Conservation (phyloP, 2,329 filamentous ascomycete genomes). For the Diaporthe sp. region DNA sequence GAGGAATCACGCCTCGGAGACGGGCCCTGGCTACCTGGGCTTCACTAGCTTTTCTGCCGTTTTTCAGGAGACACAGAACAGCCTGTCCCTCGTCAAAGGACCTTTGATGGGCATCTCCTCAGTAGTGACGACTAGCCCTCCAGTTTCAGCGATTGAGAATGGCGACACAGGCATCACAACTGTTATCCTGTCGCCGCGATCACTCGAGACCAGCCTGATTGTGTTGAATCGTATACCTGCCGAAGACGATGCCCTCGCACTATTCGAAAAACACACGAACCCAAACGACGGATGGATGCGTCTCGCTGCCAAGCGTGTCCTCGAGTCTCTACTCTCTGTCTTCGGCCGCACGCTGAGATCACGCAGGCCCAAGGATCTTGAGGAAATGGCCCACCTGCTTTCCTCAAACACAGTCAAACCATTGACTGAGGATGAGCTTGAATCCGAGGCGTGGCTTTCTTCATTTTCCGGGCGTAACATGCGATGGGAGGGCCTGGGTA, state of each 20-base stretch:
- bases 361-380: conserved; percentile 43
- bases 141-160: background rate
- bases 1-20: conserved; percentile 2
- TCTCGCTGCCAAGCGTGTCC: conserved; percentile 41
- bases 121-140: background rate
- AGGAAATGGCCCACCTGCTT: conserved; percentile 48
- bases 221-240: conserved; percentile 51
- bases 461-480: conserved; percentile 51
- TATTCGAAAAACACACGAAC: conserved; percentile 37
- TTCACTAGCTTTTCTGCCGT: conserved; percentile 56
- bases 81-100: conserved; percentile 47
- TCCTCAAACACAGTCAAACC: conserved; percentile 51
- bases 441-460: conserved; percentile 49
- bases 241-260: conserved; percentile 37
- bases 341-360: conserved; percentile 45
- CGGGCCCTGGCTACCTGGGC: conserved; percentile 53
- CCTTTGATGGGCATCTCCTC: conserved; percentile 24
- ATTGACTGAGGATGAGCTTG: conserved; percentile 47
- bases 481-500: conserved; percentile 56
- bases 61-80: conserved; percentile 54
- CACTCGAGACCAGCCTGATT: conserved; percentile 50
- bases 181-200: conserved; percentile 38
- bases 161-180: background rate
- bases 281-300: conserved; percentile 47
- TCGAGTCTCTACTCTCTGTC: conserved; percentile 45